These are phyloP conservation scores for Penicillium sp. DNA, from an alignment of 2,329 filamentous ascomycete genomes.

Conservation along the genomic window DNA sequence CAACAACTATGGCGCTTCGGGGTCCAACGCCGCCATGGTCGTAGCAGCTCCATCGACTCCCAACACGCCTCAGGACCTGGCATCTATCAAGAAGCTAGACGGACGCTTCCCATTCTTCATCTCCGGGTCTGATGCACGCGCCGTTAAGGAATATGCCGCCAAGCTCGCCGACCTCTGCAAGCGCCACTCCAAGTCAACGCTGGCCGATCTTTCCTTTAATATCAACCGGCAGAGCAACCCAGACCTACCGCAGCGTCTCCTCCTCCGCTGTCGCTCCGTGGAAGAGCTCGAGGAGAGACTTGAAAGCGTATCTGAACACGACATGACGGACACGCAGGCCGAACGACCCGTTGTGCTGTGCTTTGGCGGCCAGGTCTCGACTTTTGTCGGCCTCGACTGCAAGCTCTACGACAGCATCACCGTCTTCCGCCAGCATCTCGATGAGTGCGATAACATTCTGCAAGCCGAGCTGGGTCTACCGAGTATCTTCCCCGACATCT, in stretches of 20 bases:
- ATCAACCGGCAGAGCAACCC: too few species aligned
- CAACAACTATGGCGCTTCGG: constrained; percentile 17
- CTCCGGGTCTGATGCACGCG: background rate
- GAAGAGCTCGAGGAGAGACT: too few species aligned
- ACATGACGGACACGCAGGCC: background rate
- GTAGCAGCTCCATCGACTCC: background rate
- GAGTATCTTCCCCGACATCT: too few species aligned
- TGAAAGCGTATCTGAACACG: too few species aligned
- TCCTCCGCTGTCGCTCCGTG: too few species aligned
- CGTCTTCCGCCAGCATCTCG: constrained; percentile 34
- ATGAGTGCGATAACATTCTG: constrained; percentile 33
- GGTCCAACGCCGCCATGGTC: constrained; percentile 4
- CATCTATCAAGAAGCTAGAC: background rate
- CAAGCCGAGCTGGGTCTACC: constrained; percentile 6
- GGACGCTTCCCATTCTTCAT: background rate
- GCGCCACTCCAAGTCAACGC: too few species aligned
- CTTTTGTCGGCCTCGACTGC: constrained; percentile 27
- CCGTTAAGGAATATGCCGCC: too few species aligned
- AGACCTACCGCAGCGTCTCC: too few species aligned
- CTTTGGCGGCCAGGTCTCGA: constrained; percentile 43
- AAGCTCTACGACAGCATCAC: constrained; percentile 27
- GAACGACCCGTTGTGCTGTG: constrained; percentile 33
- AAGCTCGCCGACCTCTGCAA: too few species aligned
- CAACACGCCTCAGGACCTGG: background rate
- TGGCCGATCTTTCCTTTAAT: too few species aligned